Conservation (phyloP, 768 basidiomycete species). For the Pleurotus platypus region DNA sequence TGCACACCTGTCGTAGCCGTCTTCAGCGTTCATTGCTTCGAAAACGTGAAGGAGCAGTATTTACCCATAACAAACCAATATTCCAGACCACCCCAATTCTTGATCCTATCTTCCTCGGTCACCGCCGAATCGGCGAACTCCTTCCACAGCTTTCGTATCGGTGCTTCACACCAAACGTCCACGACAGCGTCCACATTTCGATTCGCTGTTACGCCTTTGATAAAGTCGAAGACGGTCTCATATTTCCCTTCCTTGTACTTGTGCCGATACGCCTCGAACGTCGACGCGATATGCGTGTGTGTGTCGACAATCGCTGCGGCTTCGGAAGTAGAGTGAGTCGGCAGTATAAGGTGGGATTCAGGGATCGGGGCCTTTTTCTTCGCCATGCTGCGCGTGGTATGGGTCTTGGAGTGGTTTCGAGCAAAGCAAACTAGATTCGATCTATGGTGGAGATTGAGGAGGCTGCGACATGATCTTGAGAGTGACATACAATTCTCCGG, state of each 20-base stretch:
- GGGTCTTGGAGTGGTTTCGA: neutral
- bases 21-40: neutral
- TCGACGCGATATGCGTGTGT: constrained; percentile 80
- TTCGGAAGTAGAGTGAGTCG: constrained; percentile 28
- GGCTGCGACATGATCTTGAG: neutral
- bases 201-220: constrained; percentile 54
- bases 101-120: constrained; percentile 38
- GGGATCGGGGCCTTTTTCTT: constrained; percentile 34
- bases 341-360: constrained; percentile 34
- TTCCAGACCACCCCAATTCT: constrained; percentile 62
- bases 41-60: constrained; percentile 14
- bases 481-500: neutral
- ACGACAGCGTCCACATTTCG: constrained; percentile 64
- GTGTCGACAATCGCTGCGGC: constrained; percentile 65
- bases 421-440: neutral
- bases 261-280: constrained; percentile 56
- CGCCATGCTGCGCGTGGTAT: constrained; percentile 23
- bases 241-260: constrained; percentile 60
- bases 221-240: constrained; percentile 63
- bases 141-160: constrained; percentile 58
- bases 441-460: constrained; percentile 1
- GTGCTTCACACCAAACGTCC: constrained; percentile 89
- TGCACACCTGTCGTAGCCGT: constrained; percentile 53
- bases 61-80: constrained; percentile 86
- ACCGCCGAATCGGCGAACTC: constrained; percentile 73